Percentiles rank a stretch among this genome's conserved stretches.
Conservation (phyloP, 306 rosid genomes). For the Abrus precatorius region DNA sequence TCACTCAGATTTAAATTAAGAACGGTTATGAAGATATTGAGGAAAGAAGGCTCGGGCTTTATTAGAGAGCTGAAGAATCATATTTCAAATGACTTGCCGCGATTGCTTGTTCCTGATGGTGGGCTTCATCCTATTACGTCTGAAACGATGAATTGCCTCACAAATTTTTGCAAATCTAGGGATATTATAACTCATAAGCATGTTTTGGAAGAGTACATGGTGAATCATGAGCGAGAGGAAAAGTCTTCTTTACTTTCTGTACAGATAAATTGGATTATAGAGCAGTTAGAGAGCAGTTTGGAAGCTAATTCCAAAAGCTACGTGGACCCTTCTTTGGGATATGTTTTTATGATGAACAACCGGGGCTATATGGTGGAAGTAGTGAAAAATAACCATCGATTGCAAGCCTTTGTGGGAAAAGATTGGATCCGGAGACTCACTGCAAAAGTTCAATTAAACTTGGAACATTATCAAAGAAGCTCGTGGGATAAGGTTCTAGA, state of each 20-base stretch:
- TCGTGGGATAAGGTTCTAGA: slow-evolving; percentile 69
- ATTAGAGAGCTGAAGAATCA: too few relatives aligned
- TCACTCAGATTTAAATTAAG: too few relatives aligned
- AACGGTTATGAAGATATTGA: too few relatives aligned
- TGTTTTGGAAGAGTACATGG: too few relatives aligned
- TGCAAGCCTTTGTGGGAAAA: slow-evolving; percentile 57
- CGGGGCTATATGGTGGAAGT: slow-evolving; percentile 56
- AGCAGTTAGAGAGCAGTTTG: slow-evolving; percentile 68
- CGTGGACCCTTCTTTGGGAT: slow-evolving; percentile 60
- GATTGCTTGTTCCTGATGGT: too few relatives aligned
- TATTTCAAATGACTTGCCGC: too few relatives aligned
- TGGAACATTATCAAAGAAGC: slow-evolving; percentile 59
- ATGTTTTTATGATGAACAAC: slow-evolving; percentile 74
- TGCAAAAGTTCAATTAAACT: slow-evolving; percentile 56
- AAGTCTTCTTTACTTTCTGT: slow-evolving; percentile 51
- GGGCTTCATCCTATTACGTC: too few relatives aligned
- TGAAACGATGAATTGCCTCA: too few relatives aligned
- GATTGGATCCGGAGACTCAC: slow-evolving; percentile 63
- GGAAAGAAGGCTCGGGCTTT: too few relatives aligned
- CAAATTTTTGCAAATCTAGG: too few relatives aligned
- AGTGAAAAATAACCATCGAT: slow-evolving; percentile 58
- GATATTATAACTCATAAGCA: too few relatives aligned
- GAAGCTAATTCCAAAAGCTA: slow-evolving; percentile 72
- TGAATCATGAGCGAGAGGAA: too few relatives aligned
- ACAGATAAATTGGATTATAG: slow-evolving; percentile 71